These are phyloP conservation scores for Eragrostis tef DNA, from an alignment of 202 grass and related monocot species.

Conservation along the genomic window DNA sequence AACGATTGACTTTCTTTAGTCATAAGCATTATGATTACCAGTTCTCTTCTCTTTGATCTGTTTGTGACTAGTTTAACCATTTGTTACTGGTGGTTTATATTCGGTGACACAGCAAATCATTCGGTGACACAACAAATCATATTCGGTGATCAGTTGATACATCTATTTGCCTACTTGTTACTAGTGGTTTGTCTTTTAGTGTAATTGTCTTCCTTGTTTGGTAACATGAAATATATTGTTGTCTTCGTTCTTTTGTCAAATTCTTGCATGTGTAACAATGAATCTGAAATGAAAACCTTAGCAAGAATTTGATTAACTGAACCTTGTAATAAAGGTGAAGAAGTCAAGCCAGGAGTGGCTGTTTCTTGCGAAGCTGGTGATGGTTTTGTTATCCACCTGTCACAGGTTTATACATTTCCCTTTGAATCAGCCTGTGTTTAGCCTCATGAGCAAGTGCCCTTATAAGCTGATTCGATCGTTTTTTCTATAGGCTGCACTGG, in stretches of 20 bases:
- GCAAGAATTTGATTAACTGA: neutral
- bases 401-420: constrained; percentile 58
- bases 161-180: too few relatives aligned
- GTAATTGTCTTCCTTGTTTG: neutral
- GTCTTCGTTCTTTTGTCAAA: neutral
- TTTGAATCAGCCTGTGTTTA: neutral
- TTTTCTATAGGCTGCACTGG: constrained; percentile 58
- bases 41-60: neutral
- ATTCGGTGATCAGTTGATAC: too few relatives aligned
- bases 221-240: neutral
- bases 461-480: neutral
- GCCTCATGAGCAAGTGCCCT: neutral
- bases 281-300: neutral
- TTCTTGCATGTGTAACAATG: neutral
- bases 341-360: constrained; percentile 68
- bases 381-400: constrained; percentile 56
- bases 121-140: too few relatives aligned
- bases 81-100: neutral
- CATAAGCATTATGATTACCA: neutral
- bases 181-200: neutral
- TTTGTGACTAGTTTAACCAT: neutral
- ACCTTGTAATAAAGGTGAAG: constrained; percentile 53
- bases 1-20: too few relatives aligned
- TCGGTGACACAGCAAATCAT: neutral
- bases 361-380: constrained; percentile 54